A percentile compares a stretch with the other conserved stretches of the same genome.
These are phyloP conservation scores for Colletotrichum zoysiae DNA, from an alignment of 2,329 filamentous ascomycete genomes.

Conservation along the genomic window DNA sequence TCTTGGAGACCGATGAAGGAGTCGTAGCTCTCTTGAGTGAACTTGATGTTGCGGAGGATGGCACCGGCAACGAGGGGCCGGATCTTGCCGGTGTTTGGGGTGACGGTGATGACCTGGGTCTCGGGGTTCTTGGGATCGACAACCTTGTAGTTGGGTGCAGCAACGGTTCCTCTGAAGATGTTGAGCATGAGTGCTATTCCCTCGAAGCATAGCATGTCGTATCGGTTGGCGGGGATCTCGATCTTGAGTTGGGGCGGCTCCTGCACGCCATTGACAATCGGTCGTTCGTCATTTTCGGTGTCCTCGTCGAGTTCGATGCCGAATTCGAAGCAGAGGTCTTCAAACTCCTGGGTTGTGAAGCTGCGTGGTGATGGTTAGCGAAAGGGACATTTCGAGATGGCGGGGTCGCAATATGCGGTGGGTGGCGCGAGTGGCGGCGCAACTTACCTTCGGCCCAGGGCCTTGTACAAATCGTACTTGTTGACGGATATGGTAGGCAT, in stretches of 20 bases:
- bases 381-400: slow-evolving; percentile 38
- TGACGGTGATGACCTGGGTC: slow-evolving; percentile 84
- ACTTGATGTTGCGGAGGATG: slow-evolving; percentile 89
- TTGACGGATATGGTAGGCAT: slow-evolving; percentile 99
- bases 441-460: slow-evolving; percentile 85
- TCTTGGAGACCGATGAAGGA: slow-evolving; percentile 98
- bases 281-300: slow-evolving; percentile 80
- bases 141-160: slow-evolving; percentile 84
- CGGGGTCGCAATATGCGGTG: slow-evolving; percentile 30
- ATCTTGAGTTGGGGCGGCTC: slow-evolving; percentile 96
- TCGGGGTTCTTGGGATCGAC: slow-evolving; percentile 79
- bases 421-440: slow-evolving; percentile 45
- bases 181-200: slow-evolving; percentile 96
- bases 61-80: slow-evolving; percentile 91
- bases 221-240: slow-evolving; percentile 95
- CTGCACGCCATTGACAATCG: slow-evolving; percentile 81
- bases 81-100: slow-evolving; percentile 79
- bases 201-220: slow-evolving; percentile 96
- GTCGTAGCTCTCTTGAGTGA: slow-evolving; percentile 91
- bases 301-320: slow-evolving; percentile 98
- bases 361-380: slow-evolving; percentile 57
- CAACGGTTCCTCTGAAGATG: slow-evolving; percentile 84
- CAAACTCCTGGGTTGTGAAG: slow-evolving; percentile 94
- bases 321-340: slow-evolving; percentile 98
- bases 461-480: slow-evolving; percentile 95